Evolutionary conservation across 129 eudicot species (phyloP).

Genomic region (Flaveria ramosissima): DNA sequence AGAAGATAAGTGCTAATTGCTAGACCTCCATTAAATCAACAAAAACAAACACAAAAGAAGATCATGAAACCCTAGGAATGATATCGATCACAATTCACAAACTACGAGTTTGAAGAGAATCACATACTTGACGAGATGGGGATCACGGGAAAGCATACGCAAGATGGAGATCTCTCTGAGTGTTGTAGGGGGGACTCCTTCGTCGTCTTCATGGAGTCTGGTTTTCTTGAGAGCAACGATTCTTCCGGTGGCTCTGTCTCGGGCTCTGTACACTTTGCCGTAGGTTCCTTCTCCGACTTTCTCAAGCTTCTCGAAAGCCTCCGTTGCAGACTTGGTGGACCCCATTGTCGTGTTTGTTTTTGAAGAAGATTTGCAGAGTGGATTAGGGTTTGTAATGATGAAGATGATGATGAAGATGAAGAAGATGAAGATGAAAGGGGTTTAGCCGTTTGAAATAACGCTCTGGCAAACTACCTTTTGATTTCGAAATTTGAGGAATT

Average conservation of each 20-base stretch:
- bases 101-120: too few relatives aligned
- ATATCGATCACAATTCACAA: not conserved
- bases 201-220: constrained; percentile 69
- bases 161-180: constrained; percentile 74
- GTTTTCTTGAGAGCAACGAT: constrained; percentile 88
- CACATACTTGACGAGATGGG: constrained; percentile 66
- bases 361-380: too few relatives aligned
- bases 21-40: too few relatives aligned
- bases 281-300: constrained; percentile 92
- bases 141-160: constrained; percentile 82
- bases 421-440: too few relatives aligned
- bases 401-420: too few relatives aligned
- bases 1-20: too few relatives aligned
- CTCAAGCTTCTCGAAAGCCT: constrained; percentile 86
- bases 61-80: too few relatives aligned
- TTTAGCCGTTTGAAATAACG: too few relatives aligned
- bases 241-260: constrained; percentile 75
- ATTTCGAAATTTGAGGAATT: too few relatives aligned
- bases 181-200: constrained; percentile 90
- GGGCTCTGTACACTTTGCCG: constrained; percentile 81
- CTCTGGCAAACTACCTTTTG: too few relatives aligned
- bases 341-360: not conserved
- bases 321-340: constrained; percentile 59
- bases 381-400: too few relatives aligned
- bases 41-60: too few relatives aligned